phyloP scores from a whole-genome alignment of 2,329 filamentous ascomycete species.

The Cladosporium sp. region DNA sequence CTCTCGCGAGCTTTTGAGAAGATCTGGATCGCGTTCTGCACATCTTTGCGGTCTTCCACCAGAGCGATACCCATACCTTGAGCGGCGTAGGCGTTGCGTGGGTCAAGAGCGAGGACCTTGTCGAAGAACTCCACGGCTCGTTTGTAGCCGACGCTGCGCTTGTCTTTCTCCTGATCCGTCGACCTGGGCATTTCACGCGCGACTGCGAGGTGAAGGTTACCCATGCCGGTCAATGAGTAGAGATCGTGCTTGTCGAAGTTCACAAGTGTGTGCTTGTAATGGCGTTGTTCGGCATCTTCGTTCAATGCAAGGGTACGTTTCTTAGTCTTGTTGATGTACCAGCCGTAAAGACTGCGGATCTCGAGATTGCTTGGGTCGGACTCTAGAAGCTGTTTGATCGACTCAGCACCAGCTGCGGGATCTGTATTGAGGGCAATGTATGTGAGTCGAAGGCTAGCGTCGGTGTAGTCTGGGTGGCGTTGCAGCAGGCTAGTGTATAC shows the following conservation, averaged over 20 bases:
- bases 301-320: conserved; percentile 75
- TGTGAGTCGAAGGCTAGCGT: conserved; percentile 81
- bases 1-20: conserved; percentile 90
- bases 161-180: conserved; percentile 85
- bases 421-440: conserved; percentile 82
- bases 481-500: conserved; percentile 83
- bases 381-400: conserved; percentile 80
- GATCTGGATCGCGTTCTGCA: conserved; percentile 74
- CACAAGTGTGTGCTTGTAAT: conserved; percentile 94
- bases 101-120: conserved; percentile 91
- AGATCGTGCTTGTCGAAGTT: conserved; percentile 95
- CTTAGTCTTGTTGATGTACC: conserved; percentile 88
- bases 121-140: conserved; percentile 98
- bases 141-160: conserved; percentile 79
- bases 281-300: conserved; percentile 86
- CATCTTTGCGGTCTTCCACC: conserved; percentile 90
- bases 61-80: conserved; percentile 94
- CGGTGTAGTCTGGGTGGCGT: conserved; percentile 84
- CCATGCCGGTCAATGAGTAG: conserved; percentile 96
- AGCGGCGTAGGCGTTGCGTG: conserved; percentile 91
- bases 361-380: conserved; percentile 82
- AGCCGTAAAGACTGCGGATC: conserved; percentile 88
- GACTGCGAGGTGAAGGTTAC: conserved; percentile 82
- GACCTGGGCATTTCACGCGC: conserved; percentile 94
- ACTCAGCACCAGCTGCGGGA: conserved; percentile 79